Conservation (phyloP, 257 asterid genomes). For the Jaltomata sinuosa region DNA sequence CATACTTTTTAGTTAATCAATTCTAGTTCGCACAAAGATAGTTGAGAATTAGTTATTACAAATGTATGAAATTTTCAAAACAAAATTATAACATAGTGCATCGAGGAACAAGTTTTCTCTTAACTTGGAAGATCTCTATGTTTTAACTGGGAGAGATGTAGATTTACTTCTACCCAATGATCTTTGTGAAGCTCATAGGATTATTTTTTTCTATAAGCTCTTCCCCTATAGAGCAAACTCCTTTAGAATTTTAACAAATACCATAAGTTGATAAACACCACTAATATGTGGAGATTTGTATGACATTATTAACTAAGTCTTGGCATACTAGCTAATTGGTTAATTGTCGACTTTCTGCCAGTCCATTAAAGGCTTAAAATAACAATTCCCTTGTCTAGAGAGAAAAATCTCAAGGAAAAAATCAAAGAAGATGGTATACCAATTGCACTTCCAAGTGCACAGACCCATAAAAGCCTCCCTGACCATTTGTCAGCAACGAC, state of each 20-base stretch:
- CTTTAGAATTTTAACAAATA: neutral
- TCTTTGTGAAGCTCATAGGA: neutral
- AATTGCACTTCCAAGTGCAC: constrained; percentile 79
- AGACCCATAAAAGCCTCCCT: constrained; percentile 70
- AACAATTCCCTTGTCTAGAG: neutral
- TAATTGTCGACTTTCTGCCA: neutral
- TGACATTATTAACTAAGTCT: neutral
- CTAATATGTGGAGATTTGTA: neutral
- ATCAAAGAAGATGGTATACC: constrained; percentile 31
- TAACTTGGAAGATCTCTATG: neutral
- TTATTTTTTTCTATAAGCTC: neutral
- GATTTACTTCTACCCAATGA: neutral
- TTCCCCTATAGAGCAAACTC: neutral
- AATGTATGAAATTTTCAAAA: neutral
- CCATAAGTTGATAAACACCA: neutral
- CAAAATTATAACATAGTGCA: neutral
- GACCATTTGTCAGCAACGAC: constrained; percentile 78
- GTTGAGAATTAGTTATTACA: neutral
- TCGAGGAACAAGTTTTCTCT: neutral
- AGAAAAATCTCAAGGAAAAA: neutral
- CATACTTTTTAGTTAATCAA: neutral
- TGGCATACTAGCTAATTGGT: neutral
- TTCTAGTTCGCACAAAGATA: neutral
- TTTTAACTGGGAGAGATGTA: neutral
- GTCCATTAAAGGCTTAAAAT: neutral